A percentile compares a stretch with the other conserved stretches of the same genome.
Evolutionary conservation across 257 asterid species (phyloP).

Genomic region (Solanum chiquidenum): DNA sequence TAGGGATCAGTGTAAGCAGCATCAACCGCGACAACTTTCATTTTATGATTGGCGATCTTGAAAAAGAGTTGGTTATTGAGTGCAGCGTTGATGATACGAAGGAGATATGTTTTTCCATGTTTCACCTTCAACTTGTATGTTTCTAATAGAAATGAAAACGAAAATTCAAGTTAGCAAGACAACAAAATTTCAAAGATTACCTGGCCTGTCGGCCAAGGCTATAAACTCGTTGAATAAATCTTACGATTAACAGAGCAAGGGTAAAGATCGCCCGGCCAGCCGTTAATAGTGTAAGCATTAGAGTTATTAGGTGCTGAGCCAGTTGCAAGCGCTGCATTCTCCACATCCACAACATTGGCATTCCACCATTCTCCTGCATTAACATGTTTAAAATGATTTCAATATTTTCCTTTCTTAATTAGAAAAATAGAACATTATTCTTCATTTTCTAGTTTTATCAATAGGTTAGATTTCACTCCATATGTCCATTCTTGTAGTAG

Average conservation of each 20-base stretch:
- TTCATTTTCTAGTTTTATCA: neutral
- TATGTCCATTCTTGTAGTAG: neutral
- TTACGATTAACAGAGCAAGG: neutral
- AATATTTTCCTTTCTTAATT: neutral
- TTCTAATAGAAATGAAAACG: neutral
- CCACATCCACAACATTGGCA: constrained; percentile 5
- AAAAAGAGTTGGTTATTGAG: constrained; percentile 9
- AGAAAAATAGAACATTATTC: neutral
- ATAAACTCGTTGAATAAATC: constrained; percentile 10
- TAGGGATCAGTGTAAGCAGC: constrained; percentile 5
- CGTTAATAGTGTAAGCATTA: constrained; percentile 4
- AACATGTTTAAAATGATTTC: neutral
- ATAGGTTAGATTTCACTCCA: neutral
- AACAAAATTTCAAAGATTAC: neutral
- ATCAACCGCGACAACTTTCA: constrained; percentile 7
- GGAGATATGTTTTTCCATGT: neutral
- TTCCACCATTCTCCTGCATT: constrained; percentile 10
- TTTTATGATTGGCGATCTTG: neutral
- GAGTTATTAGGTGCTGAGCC: constrained; percentile 3
- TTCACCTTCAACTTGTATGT: neutral
- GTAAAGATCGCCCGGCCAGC: constrained; percentile 4
- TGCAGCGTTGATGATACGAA: constrained; percentile 9
- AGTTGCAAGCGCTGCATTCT: neutral
- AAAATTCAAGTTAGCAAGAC: neutral
- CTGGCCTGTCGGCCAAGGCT: constrained; percentile 10